Evolutionary conservation across 2,329 filamentous ascomycete species (phyloP).

Genomic region (Trichothecium sympodiale): DNA sequence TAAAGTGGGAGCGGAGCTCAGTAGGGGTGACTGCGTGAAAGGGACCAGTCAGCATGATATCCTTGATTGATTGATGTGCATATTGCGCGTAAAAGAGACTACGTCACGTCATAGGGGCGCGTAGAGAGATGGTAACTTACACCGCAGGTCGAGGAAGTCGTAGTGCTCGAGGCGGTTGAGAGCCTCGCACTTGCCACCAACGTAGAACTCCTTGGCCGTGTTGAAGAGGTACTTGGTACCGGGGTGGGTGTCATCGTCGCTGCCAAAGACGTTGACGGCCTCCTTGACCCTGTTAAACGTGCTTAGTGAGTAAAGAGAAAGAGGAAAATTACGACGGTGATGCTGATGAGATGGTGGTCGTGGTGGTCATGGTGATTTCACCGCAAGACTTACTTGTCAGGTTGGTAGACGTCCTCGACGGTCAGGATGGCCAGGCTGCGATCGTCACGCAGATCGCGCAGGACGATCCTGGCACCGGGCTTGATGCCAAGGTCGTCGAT

Average conservation of each 20-base stretch:
- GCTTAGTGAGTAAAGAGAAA: no score
- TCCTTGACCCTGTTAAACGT: slow-evolving; percentile 56
- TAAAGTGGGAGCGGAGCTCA: slow-evolving; percentile 91
- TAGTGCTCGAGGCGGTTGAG: slow-evolving; percentile 96
- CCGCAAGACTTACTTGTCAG: slow-evolving; percentile 80
- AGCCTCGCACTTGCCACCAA: slow-evolving; percentile 92
- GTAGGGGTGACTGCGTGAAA: slow-evolving; percentile 64
- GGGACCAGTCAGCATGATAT: not conserved
- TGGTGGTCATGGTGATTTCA: not conserved
- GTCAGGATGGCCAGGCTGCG: slow-evolving; percentile 92
- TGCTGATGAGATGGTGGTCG: no score
- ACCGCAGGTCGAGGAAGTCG: slow-evolving; percentile 94
- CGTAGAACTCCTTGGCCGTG: slow-evolving; percentile 75
- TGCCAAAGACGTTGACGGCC: slow-evolving; percentile 89
- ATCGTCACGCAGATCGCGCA: slow-evolving; percentile 94
- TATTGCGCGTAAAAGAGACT: not conserved
- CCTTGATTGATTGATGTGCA: not conserved
- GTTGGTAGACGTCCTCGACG: slow-evolving; percentile 88
- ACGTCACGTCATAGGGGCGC: not conserved
- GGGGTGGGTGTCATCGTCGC: slow-evolving; percentile 79
- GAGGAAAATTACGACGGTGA: no score
- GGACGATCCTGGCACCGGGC: slow-evolving; percentile 69
- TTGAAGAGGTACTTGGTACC: slow-evolving; percentile 83
- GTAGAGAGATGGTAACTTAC: slow-evolving; percentile 44
- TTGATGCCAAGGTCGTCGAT: slow-evolving; percentile 69